These are phyloP conservation scores for Cyclocybe aegerita DNA, from an alignment of 768 basidiomycete genomes.

Conservation along the genomic window DNA sequence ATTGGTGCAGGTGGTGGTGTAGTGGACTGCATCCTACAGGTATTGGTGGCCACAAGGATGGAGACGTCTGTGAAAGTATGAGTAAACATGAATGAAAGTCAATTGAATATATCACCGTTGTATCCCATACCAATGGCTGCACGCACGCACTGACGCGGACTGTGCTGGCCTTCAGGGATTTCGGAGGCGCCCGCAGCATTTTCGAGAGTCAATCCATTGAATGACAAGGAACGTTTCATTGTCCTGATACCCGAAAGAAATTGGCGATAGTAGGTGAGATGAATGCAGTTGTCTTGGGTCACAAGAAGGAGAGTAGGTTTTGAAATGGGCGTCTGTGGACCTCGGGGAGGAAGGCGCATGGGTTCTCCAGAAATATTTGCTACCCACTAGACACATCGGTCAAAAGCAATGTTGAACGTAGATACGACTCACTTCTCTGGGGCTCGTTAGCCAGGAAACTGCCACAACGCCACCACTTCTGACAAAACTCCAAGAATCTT, in stretches of 20 bases:
- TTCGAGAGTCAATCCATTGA: constrained; percentile 36
- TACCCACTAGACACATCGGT: constrained; percentile 47
- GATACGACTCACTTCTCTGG: constrained; percentile 53
- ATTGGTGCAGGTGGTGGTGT: constrained; percentile 28
- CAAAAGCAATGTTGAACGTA: not conserved
- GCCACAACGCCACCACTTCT: constrained; percentile 58
- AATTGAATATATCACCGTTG: constrained; percentile 39
- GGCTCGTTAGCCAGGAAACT: constrained; percentile 58
- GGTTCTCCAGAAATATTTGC: constrained; percentile 41
- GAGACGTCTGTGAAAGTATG: constrained; percentile 42
- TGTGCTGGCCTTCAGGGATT: constrained; percentile 32
- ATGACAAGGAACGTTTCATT: constrained; percentile 48
- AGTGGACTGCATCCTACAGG: constrained; percentile 43
- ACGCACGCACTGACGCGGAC: constrained; percentile 41
- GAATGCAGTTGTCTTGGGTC: constrained; percentile 59
- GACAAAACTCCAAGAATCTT: constrained; percentile 54
- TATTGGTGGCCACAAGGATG: constrained; percentile 63
- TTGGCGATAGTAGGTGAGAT: constrained; percentile 53
- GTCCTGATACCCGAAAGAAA: constrained; percentile 42
- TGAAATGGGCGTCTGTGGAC: constrained; percentile 54
- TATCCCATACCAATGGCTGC: constrained; percentile 64
- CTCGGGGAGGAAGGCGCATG: constrained; percentile 55
- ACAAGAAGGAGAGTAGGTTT: constrained; percentile 61
- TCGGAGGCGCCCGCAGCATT: constrained; percentile 27
- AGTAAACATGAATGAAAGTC: not conserved